Base-by-base conservation (phyloP, 2,329 filamentous ascomycete species). In the Didymella glomerata region DNA sequence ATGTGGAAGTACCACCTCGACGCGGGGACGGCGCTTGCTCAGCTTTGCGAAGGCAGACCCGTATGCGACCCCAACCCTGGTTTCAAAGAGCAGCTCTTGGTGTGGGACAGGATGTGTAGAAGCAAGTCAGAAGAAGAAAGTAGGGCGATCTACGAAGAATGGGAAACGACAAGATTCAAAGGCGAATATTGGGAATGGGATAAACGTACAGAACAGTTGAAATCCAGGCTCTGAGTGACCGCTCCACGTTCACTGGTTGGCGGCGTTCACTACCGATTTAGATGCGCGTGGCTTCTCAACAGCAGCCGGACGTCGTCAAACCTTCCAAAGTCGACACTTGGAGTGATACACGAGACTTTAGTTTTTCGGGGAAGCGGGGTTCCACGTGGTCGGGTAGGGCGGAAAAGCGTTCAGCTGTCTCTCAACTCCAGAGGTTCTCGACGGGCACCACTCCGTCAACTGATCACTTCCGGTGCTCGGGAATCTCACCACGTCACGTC, bases 131-230 rank as follows among this genome's bases (percentile, higher is more conserved):
- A 65, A 30, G 60, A 41, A 7, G 67, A 66, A 52, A 67, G 65
- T 34, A 63, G 62, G 49, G 59, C 27, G 42, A 67, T 77, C 3
- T 78, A 78, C 51, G 55, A 71, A 10, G 60, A 63, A n/a, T 79
- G 76, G 76, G 51, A 68, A 27, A 68, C 66, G 46, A 66, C 64
- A 1, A 65, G 75, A 5, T 78, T 77, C 49, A 71, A 40, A 2
- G 76, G 76, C 0, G 70, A 73, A n/a, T 69, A 62, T 16, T 77
- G 75, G 75, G 74, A 76, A 40, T 79, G 77, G 77, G 76, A 77
- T 36, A 60, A 50, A 27, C 60, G 72, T 34, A 27, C 40, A 13
- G 58, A 54, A 28, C 30, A 60, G 42, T 13, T 52, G 30, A 66
- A 60, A 44, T 50, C 58, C 0, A 66, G 58, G 27, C 36, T 66